Percentiles rank a stretch among this genome's conserved stretches.
Evolutionary conservation across 331 rosid species (phyloP).

Genomic region (Saraca asoca): DNA sequence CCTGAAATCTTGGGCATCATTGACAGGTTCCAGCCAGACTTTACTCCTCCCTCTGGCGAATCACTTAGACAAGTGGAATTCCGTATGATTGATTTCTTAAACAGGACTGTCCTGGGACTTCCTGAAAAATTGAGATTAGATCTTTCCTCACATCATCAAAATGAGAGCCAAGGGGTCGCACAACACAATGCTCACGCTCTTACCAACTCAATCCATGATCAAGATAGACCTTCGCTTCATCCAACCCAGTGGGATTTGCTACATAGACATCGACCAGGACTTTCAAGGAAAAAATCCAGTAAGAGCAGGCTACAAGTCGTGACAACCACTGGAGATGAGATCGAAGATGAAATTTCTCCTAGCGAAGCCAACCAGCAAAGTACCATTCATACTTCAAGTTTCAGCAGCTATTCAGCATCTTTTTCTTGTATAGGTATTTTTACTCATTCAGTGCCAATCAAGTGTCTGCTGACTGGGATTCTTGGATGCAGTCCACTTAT

Average conservation of each 20-base stretch:
- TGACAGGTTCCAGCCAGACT: conserved; percentile 88
- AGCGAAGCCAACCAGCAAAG: conserved; percentile 57
- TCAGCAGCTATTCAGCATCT: conserved; percentile 54
- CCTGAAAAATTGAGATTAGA: conserved; percentile 74
- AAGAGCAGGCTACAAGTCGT: conserved; percentile 90
- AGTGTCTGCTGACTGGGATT: conserved; percentile 85
- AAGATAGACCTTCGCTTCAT: conserved; percentile 62
- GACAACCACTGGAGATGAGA: conserved; percentile 75
- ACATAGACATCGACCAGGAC: conserved; percentile 68
- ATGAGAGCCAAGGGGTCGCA: conserved; percentile 57
- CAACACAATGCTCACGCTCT: conserved; percentile 61
- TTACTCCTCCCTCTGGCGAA: conserved; percentile 90
- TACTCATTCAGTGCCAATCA: conserved; percentile 79
- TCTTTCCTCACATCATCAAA: conserved; percentile 53
- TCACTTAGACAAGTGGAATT: conserved; percentile 93
- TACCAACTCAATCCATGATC: conserved; percentile 67
- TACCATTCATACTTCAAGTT: conserved; percentile 55
- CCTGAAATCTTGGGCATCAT: conserved; percentile 68
- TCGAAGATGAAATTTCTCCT: conserved; percentile 73
- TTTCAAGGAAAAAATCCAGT: conserved; percentile 79
- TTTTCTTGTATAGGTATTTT: conserved; percentile 71
- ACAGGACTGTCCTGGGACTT: conserved; percentile 65
- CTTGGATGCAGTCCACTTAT: conserved; percentile 84
- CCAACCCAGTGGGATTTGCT: conserved; percentile 66
- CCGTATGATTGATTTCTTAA: conserved; percentile 78